phyloP scores from a whole-genome alignment of 2,329 filamentous ascomycete genomes.

The Penicillium sp. region DNA sequence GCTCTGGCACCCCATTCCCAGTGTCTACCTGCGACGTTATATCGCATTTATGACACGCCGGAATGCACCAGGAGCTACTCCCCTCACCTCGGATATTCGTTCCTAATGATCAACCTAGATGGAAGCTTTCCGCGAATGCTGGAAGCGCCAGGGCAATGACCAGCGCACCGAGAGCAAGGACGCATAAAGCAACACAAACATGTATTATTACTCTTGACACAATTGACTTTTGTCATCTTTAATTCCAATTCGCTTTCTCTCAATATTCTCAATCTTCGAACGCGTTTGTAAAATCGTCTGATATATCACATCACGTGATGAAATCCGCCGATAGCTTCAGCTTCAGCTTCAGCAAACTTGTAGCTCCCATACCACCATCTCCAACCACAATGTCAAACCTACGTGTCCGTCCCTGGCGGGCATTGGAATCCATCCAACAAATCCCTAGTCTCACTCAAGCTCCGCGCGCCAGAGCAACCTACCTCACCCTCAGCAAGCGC shows the following conservation, averaged over 20 bases:
- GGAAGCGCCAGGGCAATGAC: conserved; percentile 88
- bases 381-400: conserved; percentile 25
- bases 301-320: not conserved
- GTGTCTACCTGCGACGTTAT: not conserved
- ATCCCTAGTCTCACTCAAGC: conserved; percentile 11
- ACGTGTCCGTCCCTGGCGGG: conserved; percentile 20
- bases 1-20: not conserved
- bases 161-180: conserved; percentile 77
- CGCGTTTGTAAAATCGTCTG: not conserved
- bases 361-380: not conserved
- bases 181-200: conserved; percentile 38
- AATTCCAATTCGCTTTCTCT: not conserved
- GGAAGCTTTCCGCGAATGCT: conserved; percentile 84
- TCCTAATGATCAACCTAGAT: conserved; percentile 59
- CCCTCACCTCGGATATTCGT: not conserved
- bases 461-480: conserved; percentile 10
- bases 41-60: no score
- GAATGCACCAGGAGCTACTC: not conserved
- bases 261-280: not conserved
- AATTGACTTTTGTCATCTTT: not conserved
- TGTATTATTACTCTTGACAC: not conserved
- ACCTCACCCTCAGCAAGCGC: conserved; percentile 10
- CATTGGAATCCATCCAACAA: conserved; percentile 19
- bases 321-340: not conserved
- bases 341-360: not conserved